Base-by-base conservation (phyloP, 2,329 filamentous ascomycete genomes). In the Talaromyces atroroseus region DNA sequence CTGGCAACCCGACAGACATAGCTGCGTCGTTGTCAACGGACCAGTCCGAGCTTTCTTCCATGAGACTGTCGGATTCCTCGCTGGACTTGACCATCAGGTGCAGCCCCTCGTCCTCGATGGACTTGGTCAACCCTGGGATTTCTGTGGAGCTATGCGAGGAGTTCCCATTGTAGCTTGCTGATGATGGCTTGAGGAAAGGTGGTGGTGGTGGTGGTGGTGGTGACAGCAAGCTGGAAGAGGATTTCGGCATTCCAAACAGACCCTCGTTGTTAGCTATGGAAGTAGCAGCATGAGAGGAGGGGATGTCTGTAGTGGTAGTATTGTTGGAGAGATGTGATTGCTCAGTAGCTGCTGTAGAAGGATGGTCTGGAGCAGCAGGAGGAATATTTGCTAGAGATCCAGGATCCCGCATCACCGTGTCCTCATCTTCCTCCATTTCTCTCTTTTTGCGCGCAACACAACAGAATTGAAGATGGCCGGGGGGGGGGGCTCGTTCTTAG, bases 31-130 rank as follows among this genome's bases (percentile, higher is more conserved):
- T 68, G 5, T 72, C 69, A n/a, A 73, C 68, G 44, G 72, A 71
- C 67, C 71, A 74, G 58, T 75, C 72, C 10, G 73, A 76, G 45
- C 71, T 70, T 20, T 70, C 67, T 36, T 76, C 71, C 11, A 70
- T 65, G 4, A 71, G 56, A 47, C 68, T 72, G 47, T 74, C 74
- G 2, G 60, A 60, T 38, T 65, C 65, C 23, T 63, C 58, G 18
- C 49, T 34, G 12, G 59, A 59, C 20, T 67, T 65, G 3, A 58
- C 29, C 24, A 49, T 48, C n/a, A 45, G 40, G 14, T 62, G 61
- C 10, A 58, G 60, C 21, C 61, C 64, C 21, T 64, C 63, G 18
- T 66, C 65, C 18, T 66, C 68, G 20, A 62, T 62, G 5, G 65
- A 60, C 51, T 66, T 67, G 10, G 62, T 55, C 44, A 65, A 47